These are phyloP conservation scores for Cyclotella atomus DNA, from an alignment of 108 stramenopile species.

Conservation along the genomic window DNA sequence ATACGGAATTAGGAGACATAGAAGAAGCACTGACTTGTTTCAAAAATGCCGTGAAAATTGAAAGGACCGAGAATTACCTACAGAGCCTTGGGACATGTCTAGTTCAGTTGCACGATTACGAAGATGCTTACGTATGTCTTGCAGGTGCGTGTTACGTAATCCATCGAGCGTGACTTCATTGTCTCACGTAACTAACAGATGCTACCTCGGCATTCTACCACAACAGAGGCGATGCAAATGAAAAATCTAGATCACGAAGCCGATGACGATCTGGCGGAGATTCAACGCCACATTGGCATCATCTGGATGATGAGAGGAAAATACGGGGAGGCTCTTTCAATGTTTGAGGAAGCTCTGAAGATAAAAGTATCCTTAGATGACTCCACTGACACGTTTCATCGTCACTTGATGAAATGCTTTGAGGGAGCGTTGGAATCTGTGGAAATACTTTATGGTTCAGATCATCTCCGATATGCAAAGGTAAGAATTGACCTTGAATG, in stretches of 20 bases:
- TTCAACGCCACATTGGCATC: constrained; percentile 40
- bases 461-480: constrained; percentile 43
- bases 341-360: constrained; percentile 45
- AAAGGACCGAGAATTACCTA: constrained; percentile 44
- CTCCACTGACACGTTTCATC: constrained; percentile 23
- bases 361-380: constrained; percentile 34
- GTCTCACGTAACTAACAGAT: background rate
- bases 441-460: constrained; percentile 36
- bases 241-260: constrained; percentile 31
- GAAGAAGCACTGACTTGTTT: constrained; percentile 45
- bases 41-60: constrained; percentile 43
- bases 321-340: constrained; percentile 35
- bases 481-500: background rate
- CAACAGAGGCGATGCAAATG: constrained; percentile 51
- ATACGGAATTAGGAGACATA: constrained; percentile 32
- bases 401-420: constrained; percentile 46
- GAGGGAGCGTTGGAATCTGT: constrained; percentile 52
- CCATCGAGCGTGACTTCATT: too few relatives aligned
- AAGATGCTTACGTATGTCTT: constrained; percentile 47
- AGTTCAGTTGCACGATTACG: constrained; percentile 40
- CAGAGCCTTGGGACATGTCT: constrained; percentile 47
- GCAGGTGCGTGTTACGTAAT: constrained; percentile 9
- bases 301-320: constrained; percentile 42
- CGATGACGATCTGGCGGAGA: constrained; percentile 53
- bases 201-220: background rate